Percentiles rank a stretch among this genome's conserved stretches.
These are phyloP conservation scores for Diddensiella caesifluorescens DNA, from an alignment of 805 yeast genomes.

Conservation along the genomic window DNA sequence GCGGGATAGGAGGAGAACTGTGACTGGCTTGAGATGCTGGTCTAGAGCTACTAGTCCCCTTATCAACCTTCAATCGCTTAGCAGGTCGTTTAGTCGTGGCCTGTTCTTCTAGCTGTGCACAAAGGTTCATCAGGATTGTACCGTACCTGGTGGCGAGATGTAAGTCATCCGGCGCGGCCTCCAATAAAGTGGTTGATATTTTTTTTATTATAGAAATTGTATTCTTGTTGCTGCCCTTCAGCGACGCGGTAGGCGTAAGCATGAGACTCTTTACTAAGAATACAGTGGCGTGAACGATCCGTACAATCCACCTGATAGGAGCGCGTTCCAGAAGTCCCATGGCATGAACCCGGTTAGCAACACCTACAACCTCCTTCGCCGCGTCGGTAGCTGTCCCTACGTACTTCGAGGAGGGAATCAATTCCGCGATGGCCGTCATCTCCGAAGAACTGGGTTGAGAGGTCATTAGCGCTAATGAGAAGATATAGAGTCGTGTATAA, in stretches of 20 bases:
- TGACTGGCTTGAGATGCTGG: too few relatives aligned
- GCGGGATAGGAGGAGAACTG: too few relatives aligned
- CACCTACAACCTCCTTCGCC: constrained; percentile 70
- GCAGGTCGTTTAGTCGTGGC: constrained; percentile 1
- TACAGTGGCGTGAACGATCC: constrained; percentile 83
- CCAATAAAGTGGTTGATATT: constrained; percentile 68
- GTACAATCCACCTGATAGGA: constrained; percentile 90
- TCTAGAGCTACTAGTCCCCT: too few relatives aligned
- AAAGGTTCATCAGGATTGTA: constrained; percentile 54
- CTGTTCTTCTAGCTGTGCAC: constrained; percentile 3
- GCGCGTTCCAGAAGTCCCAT: constrained; percentile 61
- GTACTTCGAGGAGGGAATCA: constrained; percentile 61
- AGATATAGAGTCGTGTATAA: constrained; percentile 78
- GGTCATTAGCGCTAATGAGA: constrained; percentile 67
- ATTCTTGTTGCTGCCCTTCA: constrained; percentile 38
- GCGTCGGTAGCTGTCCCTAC: constrained; percentile 78
- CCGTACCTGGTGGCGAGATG: constrained; percentile 73
- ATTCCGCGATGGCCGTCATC: constrained; percentile 53
- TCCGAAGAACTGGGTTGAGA: constrained; percentile 32
- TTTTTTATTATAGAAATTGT: constrained; percentile 60
- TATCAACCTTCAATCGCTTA: too few relatives aligned
- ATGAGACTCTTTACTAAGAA: constrained; percentile 78
- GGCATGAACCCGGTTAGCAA: constrained; percentile 61
- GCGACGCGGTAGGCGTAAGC: constrained; percentile 24
- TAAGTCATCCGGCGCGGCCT: constrained; percentile 83